Percentiles rank a stretch among this genome's conserved stretches.
Conservation (phyloP, 148 eudicot species). For the Rhododendron griersonianum region DNA sequence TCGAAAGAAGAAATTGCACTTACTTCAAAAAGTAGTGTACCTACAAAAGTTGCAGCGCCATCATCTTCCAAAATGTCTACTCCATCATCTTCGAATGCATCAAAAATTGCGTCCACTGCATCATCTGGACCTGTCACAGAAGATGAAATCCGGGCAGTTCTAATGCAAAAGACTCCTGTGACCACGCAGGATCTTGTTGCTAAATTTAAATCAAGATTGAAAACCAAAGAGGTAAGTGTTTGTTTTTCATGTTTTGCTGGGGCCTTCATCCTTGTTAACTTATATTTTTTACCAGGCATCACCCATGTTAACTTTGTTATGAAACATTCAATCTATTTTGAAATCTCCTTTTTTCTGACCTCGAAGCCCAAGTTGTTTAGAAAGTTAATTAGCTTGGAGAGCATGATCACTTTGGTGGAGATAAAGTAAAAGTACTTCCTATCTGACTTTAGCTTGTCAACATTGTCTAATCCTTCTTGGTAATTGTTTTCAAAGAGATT, state of each 20-base stretch:
- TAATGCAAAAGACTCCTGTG: conserved; percentile 61
- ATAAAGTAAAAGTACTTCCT: no score
- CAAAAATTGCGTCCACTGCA: conserved; percentile 22
- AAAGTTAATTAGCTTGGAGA: neutral
- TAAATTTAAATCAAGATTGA: conserved; percentile 74
- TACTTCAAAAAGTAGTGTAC: conserved; percentile 34
- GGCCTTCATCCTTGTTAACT: neutral
- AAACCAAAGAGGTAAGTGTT: conserved; percentile 56
- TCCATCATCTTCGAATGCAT: conserved; percentile 32
- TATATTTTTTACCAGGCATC: neutral
- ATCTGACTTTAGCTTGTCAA: neutral
- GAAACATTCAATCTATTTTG: neutral
- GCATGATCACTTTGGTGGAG: neutral
- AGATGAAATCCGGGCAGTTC: conserved; percentile 85
- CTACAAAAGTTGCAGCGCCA: conserved; percentile 37
- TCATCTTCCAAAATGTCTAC: conserved; percentile 28
- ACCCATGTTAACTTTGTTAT: neutral
- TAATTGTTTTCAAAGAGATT: neutral
- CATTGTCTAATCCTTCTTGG: neutral
- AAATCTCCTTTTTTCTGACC: neutral
- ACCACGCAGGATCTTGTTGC: conserved; percentile 87
- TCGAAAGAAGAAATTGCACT: conserved; percentile 43
- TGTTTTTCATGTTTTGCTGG: neutral
- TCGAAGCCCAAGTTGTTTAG: neutral
- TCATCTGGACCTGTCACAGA: conserved; percentile 82